A percentile compares a stretch with the other conserved stretches of the same genome.
phyloP scores from a whole-genome alignment of 306 rosid genomes.

The Ochetophila trinervis region DNA sequence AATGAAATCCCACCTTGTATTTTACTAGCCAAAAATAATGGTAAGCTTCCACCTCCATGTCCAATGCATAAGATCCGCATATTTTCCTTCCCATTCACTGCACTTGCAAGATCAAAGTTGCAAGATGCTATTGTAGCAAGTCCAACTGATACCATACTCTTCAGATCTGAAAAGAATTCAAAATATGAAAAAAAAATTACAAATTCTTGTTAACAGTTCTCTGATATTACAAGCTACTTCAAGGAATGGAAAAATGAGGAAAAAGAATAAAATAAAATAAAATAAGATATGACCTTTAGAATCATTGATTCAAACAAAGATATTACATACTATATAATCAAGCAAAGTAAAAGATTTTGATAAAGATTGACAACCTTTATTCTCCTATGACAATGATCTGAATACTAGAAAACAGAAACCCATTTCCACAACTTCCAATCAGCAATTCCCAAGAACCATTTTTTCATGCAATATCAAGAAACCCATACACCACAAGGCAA shows the following conservation, averaged over 20 bases:
- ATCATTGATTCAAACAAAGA: neutral
- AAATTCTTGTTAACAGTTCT: neutral
- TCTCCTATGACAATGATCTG: too few relatives aligned
- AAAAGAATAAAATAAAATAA: neutral
- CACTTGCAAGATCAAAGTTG: conserved; percentile 54
- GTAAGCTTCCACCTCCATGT: conserved; percentile 95
- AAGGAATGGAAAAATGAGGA: conserved; percentile 4
- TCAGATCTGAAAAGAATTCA: conserved; percentile 58
- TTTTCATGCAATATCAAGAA: too few relatives aligned
- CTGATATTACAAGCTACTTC: neutral
- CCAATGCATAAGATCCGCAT: conserved; percentile 82
- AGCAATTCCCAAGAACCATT: too few relatives aligned
- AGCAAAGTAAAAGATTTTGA: neutral
- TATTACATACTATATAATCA: neutral
- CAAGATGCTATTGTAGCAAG: conserved; percentile 66
- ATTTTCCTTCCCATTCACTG: conserved; percentile 50
- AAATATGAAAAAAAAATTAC: conserved; percentile 9
- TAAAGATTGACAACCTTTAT: too few relatives aligned
- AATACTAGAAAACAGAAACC: too few relatives aligned
- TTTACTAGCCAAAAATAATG: conserved; percentile 78
- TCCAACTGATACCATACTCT: conserved; percentile 89
- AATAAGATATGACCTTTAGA: too few relatives aligned
- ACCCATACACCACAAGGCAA: too few relatives aligned
- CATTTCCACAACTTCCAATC: too few relatives aligned
- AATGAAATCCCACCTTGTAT: conserved; percentile 56